These are phyloP conservation scores for Orobanche coerulescens DNA, from an alignment of 257 asterid species.

Conservation along the genomic window DNA sequence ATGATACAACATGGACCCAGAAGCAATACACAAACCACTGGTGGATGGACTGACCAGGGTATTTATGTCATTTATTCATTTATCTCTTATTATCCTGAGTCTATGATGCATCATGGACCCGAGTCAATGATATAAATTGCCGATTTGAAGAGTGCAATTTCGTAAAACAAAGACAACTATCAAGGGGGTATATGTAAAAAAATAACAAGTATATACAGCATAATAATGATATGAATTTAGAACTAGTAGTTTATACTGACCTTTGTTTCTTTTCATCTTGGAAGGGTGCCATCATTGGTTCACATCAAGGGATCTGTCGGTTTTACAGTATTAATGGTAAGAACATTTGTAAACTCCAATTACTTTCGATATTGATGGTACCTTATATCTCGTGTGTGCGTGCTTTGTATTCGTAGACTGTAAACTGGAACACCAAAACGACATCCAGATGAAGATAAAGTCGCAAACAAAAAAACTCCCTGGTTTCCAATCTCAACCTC, in stretches of 20 bases:
- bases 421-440: constrained; percentile 44
- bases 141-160: no score
- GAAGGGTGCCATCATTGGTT: constrained; percentile 55
- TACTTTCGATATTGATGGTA: neutral
- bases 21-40: no score
- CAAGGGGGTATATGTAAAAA: neutral
- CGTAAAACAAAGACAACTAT: neutral
- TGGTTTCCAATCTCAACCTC: constrained; percentile 50
- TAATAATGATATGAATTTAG: no score
- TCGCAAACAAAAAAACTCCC: constrained; percentile 51
- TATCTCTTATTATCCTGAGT: no score
- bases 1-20: no score
- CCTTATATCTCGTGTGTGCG: constrained; percentile 14
- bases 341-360: neutral
- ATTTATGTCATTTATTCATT: no score
- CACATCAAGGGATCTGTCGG: constrained; percentile 57
- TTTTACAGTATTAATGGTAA: constrained; percentile 42
- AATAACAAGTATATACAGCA: no score
- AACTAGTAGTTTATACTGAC: constrained; percentile 21
- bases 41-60: no score
- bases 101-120: no score
- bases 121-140: no score
- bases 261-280: constrained; percentile 1
- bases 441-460: constrained; percentile 47
- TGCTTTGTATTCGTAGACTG: constrained; percentile 28